Conservation (phyloP, 768 basidiomycete genomes). For the Lepiota subincarnata region DNA sequence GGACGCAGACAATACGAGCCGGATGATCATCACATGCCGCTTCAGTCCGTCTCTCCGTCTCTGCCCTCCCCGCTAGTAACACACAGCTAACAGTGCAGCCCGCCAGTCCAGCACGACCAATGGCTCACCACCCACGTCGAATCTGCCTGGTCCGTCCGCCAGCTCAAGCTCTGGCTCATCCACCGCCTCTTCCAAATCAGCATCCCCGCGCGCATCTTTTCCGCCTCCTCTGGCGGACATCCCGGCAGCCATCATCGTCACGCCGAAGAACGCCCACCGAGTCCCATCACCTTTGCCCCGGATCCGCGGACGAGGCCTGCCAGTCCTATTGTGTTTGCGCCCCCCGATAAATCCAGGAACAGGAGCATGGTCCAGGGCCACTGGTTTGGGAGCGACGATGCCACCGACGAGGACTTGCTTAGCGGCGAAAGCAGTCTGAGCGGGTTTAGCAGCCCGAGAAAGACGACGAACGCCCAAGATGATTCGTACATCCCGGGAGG, state of each 20-base stretch:
- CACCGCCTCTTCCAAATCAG: conserved; percentile 45
- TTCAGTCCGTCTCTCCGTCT: conserved; percentile 9
- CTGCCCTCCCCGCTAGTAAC: neutral
- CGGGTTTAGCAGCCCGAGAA: neutral
- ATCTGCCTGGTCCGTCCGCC: conserved; percentile 53
- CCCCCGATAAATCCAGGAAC: conserved; percentile 7
- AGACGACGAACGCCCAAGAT: neutral
- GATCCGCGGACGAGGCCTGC: conserved; percentile 35
- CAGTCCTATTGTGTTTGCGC: conserved; percentile 42
- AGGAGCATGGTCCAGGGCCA: conserved; percentile 10
- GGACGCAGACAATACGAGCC: neutral
- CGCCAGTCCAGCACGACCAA: conserved; percentile 67
- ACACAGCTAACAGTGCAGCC: neutral
- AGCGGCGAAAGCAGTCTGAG: neutral
- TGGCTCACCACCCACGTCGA: conserved; percentile 73
- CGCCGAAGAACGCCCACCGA: conserved; percentile 40
- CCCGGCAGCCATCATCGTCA: neutral
- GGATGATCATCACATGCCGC: conserved; percentile 6
- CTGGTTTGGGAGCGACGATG: neutral
- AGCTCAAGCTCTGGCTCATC: conserved; percentile 62
- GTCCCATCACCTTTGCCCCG: conserved; percentile 68
- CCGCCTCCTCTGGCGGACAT: conserved; percentile 9
- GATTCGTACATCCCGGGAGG: neutral
- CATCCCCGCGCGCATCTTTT: conserved; percentile 25
- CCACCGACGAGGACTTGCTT: conserved; percentile 13